A percentile compares a stretch with the other conserved stretches of the same genome.
Conservation (phyloP, 2,329 filamentous ascomycete genomes). For the Huntiella savannae region DNA sequence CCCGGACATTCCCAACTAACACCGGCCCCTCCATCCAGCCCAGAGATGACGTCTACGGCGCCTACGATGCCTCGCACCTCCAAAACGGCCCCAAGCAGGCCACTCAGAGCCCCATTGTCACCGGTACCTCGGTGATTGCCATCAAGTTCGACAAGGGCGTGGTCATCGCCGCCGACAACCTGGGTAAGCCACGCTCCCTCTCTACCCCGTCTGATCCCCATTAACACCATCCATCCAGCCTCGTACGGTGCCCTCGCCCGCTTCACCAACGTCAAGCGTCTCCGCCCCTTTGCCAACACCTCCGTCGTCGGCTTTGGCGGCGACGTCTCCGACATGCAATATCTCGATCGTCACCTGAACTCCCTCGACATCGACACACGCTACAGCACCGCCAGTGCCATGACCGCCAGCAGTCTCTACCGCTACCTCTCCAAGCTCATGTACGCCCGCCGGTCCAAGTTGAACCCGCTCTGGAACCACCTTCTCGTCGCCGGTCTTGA, state of each 20-base stretch:
- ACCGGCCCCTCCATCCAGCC: slow-evolving; percentile 36
- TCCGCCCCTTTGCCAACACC: slow-evolving; percentile 69
- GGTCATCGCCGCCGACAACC: slow-evolving; percentile 89
- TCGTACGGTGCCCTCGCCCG: slow-evolving; percentile 94
- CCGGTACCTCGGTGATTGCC: slow-evolving; percentile 84
- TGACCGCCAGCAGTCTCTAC: slow-evolving; percentile 88
- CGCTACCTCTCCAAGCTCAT: slow-evolving; percentile 91
- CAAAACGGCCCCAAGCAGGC: slow-evolving; percentile 58
- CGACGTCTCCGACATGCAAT: slow-evolving; percentile 98
- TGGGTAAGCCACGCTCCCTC: slow-evolving; percentile 38
- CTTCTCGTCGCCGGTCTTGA: slow-evolving; percentile 81
- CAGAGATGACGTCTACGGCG: slow-evolving; percentile 89
- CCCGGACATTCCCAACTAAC: slow-evolving; percentile 11
- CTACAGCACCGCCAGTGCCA: slow-evolving; percentile 39
- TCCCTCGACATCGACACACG: slow-evolving; percentile 77
- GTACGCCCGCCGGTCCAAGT: slow-evolving; percentile 84
- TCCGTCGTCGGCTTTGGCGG: slow-evolving; percentile 86
- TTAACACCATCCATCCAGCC: slow-evolving; percentile 31
- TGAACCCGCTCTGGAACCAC: slow-evolving; percentile 96
- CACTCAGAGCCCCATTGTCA: slow-evolving; percentile 85
- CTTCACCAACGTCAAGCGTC: slow-evolving; percentile 91
- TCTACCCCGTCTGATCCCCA: slow-evolving; percentile 1
- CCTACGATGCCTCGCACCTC: slow-evolving; percentile 78
- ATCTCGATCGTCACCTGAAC: slow-evolving; percentile 77
- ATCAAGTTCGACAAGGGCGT: slow-evolving; percentile 95